Conservation (phyloP, 1,139 yeast genomes). For the Debaryomyces coudertii region DNA sequence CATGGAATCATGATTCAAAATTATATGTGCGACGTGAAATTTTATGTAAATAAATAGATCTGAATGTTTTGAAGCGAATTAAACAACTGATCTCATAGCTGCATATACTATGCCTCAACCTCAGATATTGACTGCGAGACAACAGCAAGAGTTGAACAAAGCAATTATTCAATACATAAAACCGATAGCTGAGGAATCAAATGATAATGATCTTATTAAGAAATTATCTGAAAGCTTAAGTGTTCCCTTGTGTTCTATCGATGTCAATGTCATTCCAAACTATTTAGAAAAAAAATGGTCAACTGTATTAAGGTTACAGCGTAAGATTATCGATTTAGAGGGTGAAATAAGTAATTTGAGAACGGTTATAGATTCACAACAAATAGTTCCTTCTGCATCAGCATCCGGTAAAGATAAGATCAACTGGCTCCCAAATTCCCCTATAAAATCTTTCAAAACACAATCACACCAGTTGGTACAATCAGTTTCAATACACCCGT, state of each 20-base stretch:
- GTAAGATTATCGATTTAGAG: constrained; percentile 64
- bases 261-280: constrained; percentile 41
- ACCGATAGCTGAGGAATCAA: constrained; percentile 30
- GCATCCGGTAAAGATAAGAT: constrained; percentile 37
- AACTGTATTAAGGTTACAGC: constrained; percentile 79
- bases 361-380: constrained; percentile 44
- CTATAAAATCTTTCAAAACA: constrained; percentile 53
- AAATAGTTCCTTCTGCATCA: constrained; percentile 3
- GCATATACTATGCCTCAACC: constrained; percentile 16
- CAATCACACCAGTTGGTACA: constrained; percentile 62
- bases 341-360: constrained; percentile 46
- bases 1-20: not conserved
- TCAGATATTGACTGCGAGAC: constrained; percentile 50
- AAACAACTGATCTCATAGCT: not conserved
- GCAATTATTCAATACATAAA: constrained; percentile 59
- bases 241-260: constrained; percentile 15
- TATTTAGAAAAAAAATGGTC: constrained; percentile 88
- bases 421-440: constrained; percentile 72
- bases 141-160: constrained; percentile 55
- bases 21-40: constrained; percentile 2
- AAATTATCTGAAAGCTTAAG: constrained; percentile 20
- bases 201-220: constrained; percentile 17
- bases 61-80: not conserved
- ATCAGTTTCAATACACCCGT: constrained; percentile 72
- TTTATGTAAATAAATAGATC: not conserved